phyloP scores from a whole-genome alignment of 1,139 yeast genomes.

The Hemisphaericaspora xylanilytica region DNA sequence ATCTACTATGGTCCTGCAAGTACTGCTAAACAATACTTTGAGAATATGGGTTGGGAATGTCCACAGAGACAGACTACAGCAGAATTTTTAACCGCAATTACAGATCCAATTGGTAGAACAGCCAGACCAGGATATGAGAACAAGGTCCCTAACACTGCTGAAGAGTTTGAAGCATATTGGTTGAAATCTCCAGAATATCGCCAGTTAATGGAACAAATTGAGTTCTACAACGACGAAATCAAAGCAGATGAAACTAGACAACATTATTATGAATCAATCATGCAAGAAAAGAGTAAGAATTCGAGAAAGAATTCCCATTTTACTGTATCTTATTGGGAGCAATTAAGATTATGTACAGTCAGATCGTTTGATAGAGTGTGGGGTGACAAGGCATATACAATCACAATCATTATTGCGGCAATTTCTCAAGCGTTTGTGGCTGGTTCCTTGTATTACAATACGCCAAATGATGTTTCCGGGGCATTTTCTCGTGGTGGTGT shows the following conservation, averaged over 20 bases:
- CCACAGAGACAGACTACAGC: conserved; percentile 65
- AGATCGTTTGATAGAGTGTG: conserved; percentile 52
- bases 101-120: conserved; percentile 53
- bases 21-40: conserved; percentile 54
- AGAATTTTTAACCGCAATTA: conserved; percentile 68
- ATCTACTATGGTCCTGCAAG: conserved; percentile 57
- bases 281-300: conserved; percentile 41
- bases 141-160: conserved; percentile 55
- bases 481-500: conserved; percentile 61
- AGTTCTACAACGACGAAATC: conserved; percentile 35
- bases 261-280: conserved; percentile 33
- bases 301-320: conserved; percentile 44
- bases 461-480: conserved; percentile 41
- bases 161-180: conserved; percentile 59
- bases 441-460: conserved; percentile 51
- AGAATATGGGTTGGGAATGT: conserved; percentile 58
- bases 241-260: conserved; percentile 37
- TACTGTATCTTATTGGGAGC: conserved; percentile 45
- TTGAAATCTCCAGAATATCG: conserved; percentile 48
- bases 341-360: conserved; percentile 42
- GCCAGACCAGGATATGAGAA: conserved; percentile 47
- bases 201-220: conserved; percentile 37
- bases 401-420: conserved; percentile 47
- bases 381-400: conserved; percentile 51
- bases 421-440: conserved; percentile 49